Base-by-base conservation (phyloP, 352 stramenopile species). In the Aphanomyces invadans region DNA sequence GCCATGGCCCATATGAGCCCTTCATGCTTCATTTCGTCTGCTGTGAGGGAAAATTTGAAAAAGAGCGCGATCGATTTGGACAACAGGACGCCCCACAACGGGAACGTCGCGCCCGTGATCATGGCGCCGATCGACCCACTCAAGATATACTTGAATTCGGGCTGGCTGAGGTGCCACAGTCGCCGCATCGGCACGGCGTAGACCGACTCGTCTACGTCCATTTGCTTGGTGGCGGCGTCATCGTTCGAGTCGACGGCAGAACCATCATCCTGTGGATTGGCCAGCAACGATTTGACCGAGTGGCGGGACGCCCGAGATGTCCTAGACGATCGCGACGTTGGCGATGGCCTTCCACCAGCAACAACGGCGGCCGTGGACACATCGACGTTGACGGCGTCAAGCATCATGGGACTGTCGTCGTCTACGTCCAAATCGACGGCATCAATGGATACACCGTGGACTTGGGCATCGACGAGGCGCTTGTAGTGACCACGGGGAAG, bases 91-190 rank as follows among this genome's bases (percentile, higher is more conserved):
- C 72, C 76, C 74, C 74, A 83, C 1, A 76, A 38, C 5, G 76
- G 76, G 28, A 79, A 83, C 33, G 75, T 64, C 0, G 48, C 72
- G 1, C 73, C 65, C 17, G 76, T 80, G 5, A 77, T 26, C 10
- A 76, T 25, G 0, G 72, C 76, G 0, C 76, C 65, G 11, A 71
- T 5, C 1, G 39, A 66, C 4, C 78, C 76, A 10, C 72, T 48
- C 9, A 73, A 12, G 65, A 81, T 62, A 51, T 70, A 76, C 59
- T 74, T 77, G 73, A 67, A 78, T 39, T 84, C 76, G 1, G 73
- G 75, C 9, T 73, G 23, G 9, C 73, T 80, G 74, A 83, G 69
- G 38, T 74, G 79, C 78, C 73, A 83, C 7, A 86, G 64, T 25
- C 74, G 74, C 56, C 28, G 42, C 72, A 80, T 73, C 5, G 68